phyloP scores from a whole-genome alignment of 148 eudicot genomes.

The Vaccinium darrowii region DNA sequence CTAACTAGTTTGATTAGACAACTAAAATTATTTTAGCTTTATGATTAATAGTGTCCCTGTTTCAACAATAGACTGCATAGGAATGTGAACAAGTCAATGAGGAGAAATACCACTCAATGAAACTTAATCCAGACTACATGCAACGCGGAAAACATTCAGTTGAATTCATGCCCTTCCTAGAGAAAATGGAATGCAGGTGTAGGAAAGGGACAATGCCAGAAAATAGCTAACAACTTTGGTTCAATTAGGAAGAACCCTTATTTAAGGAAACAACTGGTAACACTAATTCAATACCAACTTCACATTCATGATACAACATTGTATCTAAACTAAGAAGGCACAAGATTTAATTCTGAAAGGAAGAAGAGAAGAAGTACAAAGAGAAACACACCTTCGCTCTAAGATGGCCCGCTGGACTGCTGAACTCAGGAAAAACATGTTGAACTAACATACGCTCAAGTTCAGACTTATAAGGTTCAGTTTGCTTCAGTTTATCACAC shows the following conservation, averaged over 20 bases:
- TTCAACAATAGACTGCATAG: neutral
- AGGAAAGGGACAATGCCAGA: neutral
- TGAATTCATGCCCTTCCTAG: neutral
- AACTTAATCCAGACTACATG: neutral
- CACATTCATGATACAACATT: neutral
- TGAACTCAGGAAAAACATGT: constrained; percentile 93
- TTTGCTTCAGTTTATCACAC: constrained; percentile 88
- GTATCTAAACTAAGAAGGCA: neutral
- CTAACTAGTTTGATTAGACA: neutral
- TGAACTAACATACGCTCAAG: constrained; percentile 94
- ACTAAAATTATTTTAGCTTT: neutral
- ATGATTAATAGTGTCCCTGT: neutral
- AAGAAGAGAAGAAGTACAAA: neutral
- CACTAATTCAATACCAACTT: neutral
- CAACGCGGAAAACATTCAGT: neutral
- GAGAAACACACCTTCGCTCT: constrained; percentile 80
- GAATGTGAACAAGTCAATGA: neutral
- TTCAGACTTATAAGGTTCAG: constrained; percentile 90
- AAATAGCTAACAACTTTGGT: neutral
- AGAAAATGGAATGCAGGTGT: neutral
- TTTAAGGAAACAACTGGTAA: neutral
- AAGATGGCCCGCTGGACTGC: constrained; percentile 89
- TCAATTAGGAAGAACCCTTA: neutral
- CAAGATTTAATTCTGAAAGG: neutral
- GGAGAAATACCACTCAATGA: neutral